These are phyloP conservation scores for Lentinula boryana DNA, from an alignment of 768 basidiomycete species.

Conservation along the genomic window DNA sequence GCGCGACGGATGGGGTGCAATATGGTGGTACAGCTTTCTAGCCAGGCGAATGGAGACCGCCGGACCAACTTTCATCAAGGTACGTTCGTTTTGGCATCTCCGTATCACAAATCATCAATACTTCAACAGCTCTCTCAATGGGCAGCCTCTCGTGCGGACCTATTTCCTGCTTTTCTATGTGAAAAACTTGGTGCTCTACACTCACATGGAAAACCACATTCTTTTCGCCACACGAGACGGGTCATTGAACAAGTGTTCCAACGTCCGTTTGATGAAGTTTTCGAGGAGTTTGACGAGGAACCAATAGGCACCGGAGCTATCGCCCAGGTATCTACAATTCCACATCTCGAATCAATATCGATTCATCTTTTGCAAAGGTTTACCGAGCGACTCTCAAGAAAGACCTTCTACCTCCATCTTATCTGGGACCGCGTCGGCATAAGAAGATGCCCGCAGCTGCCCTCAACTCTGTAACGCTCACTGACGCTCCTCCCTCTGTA, in stretches of 20 bases:
- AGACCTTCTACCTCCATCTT: slow-evolving; percentile 80
- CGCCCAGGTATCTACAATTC: slow-evolving; percentile 58
- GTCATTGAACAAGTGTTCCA: slow-evolving; percentile 84
- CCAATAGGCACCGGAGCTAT: slow-evolving; percentile 99
- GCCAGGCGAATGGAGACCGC: slow-evolving; percentile 89
- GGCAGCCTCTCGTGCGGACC: slow-evolving; percentile 92
- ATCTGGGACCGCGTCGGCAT: slow-evolving; percentile 68
- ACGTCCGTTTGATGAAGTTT: slow-evolving; percentile 79
- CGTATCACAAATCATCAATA: slow-evolving; percentile 10
- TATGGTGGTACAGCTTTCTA: slow-evolving; percentile 90
- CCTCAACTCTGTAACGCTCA: slow-evolving; percentile 47
- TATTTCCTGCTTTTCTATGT: slow-evolving; percentile 87
- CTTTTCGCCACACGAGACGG: slow-evolving; percentile 68
- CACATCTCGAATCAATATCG: background rate
- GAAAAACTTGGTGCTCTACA: slow-evolving; percentile 80
- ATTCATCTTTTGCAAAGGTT: slow-evolving; percentile 41
- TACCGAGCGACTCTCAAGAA: slow-evolving; percentile 83
- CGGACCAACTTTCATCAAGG: slow-evolving; percentile 97
- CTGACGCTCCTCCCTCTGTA: slow-evolving; percentile 62
- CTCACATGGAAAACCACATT: slow-evolving; percentile 81
- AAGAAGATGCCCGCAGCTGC: slow-evolving; percentile 41
- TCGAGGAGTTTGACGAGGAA: slow-evolving; percentile 78
- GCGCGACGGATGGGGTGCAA: slow-evolving; percentile 86
- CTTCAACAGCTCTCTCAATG: slow-evolving; percentile 83
- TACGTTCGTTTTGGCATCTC: slow-evolving; percentile 21